A percentile compares a stretch with the other conserved stretches of the same genome.
These are phyloP conservation scores for Pelargonium hybrid DNA, from an alignment of 441 rosid species.

Conservation along the genomic window DNA sequence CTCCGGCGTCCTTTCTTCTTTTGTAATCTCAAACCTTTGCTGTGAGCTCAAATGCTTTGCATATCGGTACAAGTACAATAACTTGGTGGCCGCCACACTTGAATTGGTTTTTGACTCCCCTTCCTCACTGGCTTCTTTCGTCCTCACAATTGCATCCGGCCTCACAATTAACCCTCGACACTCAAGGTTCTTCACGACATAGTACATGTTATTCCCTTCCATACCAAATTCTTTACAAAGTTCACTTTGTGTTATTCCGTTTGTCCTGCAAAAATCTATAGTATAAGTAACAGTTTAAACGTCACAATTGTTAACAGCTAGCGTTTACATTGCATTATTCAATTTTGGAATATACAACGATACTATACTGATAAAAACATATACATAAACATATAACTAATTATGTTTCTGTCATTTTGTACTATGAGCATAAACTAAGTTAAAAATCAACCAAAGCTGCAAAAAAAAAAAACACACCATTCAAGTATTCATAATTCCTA, in stretches of 20 bases:
- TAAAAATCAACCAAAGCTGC: neutral
- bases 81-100: slow-evolving; percentile 41
- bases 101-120: slow-evolving; percentile 55
- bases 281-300: neutral
- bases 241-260: slow-evolving; percentile 68
- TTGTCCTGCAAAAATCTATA: slow-evolving; percentile 36
- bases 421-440: neutral
- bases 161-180: slow-evolving; percentile 62
- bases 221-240: slow-evolving; percentile 68
- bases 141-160: slow-evolving; percentile 66
- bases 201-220: slow-evolving; percentile 60
- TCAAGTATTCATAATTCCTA: neutral
- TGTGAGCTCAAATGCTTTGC: slow-evolving; percentile 73
- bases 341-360: neutral
- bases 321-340: neutral
- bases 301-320: too few species aligned
- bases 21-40: slow-evolving; percentile 65
- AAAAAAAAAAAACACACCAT: neutral
- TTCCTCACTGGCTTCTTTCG: slow-evolving; percentile 46
- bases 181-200: slow-evolving; percentile 63
- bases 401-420: neutral
- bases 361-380: neutral
- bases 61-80: slow-evolving; percentile 58
- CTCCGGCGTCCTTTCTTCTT: slow-evolving; percentile 35
- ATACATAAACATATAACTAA: neutral